Conservation (phyloP, 768 basidiomycete species). For the Cyclocybe aegerita region DNA sequence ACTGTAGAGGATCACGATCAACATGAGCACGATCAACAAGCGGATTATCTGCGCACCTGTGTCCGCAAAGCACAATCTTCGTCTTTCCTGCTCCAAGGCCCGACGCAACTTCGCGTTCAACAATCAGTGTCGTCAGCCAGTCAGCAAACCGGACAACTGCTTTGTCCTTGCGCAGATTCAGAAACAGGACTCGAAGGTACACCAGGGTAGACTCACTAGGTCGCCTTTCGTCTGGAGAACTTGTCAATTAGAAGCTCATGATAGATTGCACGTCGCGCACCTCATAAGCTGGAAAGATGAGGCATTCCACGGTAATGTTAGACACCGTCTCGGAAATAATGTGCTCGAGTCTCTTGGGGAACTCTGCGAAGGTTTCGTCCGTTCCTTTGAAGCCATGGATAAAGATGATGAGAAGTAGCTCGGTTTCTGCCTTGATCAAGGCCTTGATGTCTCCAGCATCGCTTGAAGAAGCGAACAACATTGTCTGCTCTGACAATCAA, state of each 20-base stretch:
- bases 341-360: constrained; percentile 80
- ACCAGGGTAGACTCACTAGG: constrained; percentile 50
- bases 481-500: not conserved
- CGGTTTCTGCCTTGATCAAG: constrained; percentile 26
- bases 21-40: not conserved
- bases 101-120: constrained; percentile 78
- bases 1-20: constrained; percentile 35
- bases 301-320: constrained; percentile 60
- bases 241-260: not conserved
- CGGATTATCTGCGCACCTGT: constrained; percentile 54
- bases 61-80: constrained; percentile 85
- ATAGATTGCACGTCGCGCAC: constrained; percentile 33
- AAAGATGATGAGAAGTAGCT: constrained; percentile 69
- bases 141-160: constrained; percentile 87
- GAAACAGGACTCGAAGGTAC: not conserved
- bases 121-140: constrained; percentile 88
- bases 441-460: constrained; percentile 9
- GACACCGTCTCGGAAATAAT: constrained; percentile 65
- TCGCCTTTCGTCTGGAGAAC: constrained; percentile 79
- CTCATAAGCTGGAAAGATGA: constrained; percentile 91
- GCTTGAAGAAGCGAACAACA: not conserved
- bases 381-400: constrained; percentile 73
- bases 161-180: constrained; percentile 49
- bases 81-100: constrained; percentile 78
- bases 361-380: constrained; percentile 72